Evolutionary conservation across 139 green algal genomes (phyloP).

Genomic region (Coelastrella sp.): DNA sequence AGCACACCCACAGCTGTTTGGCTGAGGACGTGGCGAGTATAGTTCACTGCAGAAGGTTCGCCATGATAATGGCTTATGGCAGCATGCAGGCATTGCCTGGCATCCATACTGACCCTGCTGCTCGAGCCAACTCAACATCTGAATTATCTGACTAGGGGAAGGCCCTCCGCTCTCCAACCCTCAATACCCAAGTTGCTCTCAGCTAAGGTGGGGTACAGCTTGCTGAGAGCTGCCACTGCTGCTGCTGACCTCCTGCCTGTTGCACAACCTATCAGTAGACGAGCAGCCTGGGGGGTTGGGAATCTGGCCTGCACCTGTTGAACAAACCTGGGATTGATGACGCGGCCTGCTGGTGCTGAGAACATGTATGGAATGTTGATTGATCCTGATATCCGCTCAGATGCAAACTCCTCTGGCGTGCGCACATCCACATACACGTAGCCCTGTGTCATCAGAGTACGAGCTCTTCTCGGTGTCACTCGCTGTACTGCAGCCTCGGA

Average conservation of each 20-base stretch:
- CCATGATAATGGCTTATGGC: too few species aligned
- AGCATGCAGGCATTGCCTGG: too few species aligned
- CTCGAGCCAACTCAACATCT: not conserved
- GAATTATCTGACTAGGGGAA: not conserved
- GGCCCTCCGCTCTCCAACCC: not conserved
- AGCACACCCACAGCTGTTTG: too few species aligned
- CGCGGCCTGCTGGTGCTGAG: not conserved
- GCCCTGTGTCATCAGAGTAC: not conserved
- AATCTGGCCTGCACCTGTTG: not conserved
- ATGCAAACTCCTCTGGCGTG: not conserved
- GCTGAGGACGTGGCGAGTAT: too few species aligned
- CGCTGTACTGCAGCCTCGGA: not conserved
- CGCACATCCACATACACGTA: slow-evolving; percentile 15
- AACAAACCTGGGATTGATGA: not conserved
- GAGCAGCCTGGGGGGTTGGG: not conserved
- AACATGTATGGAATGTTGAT: slow-evolving; percentile 31
- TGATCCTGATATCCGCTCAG: not conserved
- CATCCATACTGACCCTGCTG: too few species aligned
- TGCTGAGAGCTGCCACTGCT: not conserved
- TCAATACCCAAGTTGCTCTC: not conserved
- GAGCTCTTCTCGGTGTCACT: not conserved
- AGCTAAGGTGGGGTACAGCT: not conserved
- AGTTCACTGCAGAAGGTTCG: too few species aligned
- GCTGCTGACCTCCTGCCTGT: not conserved
- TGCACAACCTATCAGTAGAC: not conserved